Conservation (phyloP, 2,329 filamentous ascomycete genomes). For the Diaporthe aspalathi region DNA sequence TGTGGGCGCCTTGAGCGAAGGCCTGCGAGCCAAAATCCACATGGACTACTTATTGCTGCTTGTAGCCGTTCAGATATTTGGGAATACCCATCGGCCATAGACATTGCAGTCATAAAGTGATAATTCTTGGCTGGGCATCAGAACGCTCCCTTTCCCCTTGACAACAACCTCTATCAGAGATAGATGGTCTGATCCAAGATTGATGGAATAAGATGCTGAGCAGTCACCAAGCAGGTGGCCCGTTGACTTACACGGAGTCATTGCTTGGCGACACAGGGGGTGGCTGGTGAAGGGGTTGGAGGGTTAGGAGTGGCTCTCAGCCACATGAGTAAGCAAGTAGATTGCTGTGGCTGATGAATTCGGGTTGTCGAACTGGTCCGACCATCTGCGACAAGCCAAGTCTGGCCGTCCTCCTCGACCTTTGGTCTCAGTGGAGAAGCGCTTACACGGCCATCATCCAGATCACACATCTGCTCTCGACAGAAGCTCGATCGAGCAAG, state of each 20-base stretch:
- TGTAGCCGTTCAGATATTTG: slow-evolving; percentile 74
- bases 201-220: slow-evolving; percentile 45
- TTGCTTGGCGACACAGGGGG: background rate
- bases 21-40: slow-evolving; percentile 84
- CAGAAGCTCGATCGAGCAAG: slow-evolving; percentile 6
- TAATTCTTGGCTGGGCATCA: slow-evolving; percentile 71
- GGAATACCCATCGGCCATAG: slow-evolving; percentile 81
- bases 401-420: background rate
- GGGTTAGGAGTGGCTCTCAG: background rate
- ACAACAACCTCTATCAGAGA: slow-evolving; percentile 80
- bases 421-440: background rate
- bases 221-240: background rate
- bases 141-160: slow-evolving; percentile 74
- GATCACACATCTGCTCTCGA: background rate
- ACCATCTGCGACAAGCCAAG: slow-evolving; percentile 27
- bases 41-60: slow-evolving; percentile 77
- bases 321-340: background rate
- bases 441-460: background rate
- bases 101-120: slow-evolving; percentile 82
- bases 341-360: background rate
- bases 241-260: background rate
- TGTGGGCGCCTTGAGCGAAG: slow-evolving; percentile 78
- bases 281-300: slow-evolving; percentile 9
- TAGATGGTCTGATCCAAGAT: slow-evolving; percentile 73
- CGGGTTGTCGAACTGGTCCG: background rate